Percentiles rank a stretch among this genome's conserved stretches.
Conservation (phyloP, 139 green algal genomes). For the Raphidocelis subcapitata region DNA sequence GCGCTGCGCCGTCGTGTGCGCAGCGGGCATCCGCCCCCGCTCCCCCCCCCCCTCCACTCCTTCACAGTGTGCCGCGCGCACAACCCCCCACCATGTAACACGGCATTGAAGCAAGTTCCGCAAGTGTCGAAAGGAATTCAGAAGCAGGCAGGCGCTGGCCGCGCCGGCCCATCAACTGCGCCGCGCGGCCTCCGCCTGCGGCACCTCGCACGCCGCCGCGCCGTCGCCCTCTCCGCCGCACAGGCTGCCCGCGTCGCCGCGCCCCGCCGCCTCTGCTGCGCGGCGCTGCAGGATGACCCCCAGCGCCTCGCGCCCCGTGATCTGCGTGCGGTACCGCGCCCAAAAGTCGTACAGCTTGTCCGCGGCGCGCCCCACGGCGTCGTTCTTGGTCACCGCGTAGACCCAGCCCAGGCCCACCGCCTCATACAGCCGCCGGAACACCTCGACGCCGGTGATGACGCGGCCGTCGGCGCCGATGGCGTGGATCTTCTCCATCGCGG, state of each 20-base stretch:
- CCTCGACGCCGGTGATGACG: conserved; percentile 80
- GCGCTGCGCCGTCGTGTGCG: too few species aligned
- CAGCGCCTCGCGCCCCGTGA: conserved; percentile 49
- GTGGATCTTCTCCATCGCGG: conserved; percentile 91
- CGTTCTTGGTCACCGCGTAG: conserved; percentile 78
- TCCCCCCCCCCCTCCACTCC: too few species aligned
- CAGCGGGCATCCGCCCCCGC: too few species aligned
- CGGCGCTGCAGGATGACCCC: conserved; percentile 37
- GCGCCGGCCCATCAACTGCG: too few species aligned
- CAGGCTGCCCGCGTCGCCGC: conserved; percentile 12
- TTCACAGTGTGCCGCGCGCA: too few species aligned
- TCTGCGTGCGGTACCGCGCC: conserved; percentile 62
- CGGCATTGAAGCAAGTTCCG: too few species aligned
- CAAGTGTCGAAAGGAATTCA: too few species aligned
- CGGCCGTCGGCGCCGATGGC: conserved; percentile 74
- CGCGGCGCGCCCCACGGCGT: conserved; percentile 43
- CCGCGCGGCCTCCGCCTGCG: too few species aligned
- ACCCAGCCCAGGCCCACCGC: conserved; percentile 92
- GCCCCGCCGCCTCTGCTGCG: neutral
- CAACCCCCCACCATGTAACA: too few species aligned
- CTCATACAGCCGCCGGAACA: conserved; percentile 85
- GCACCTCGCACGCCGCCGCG: conserved; percentile 8
- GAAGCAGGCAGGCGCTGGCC: too few species aligned
- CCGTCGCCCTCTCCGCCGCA: conserved; percentile 9
- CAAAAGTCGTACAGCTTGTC: conserved; percentile 86